Evolutionary conservation across 768 basidiomycete species (phyloP).

Genomic region (Phaeolepiota aurea): DNA sequence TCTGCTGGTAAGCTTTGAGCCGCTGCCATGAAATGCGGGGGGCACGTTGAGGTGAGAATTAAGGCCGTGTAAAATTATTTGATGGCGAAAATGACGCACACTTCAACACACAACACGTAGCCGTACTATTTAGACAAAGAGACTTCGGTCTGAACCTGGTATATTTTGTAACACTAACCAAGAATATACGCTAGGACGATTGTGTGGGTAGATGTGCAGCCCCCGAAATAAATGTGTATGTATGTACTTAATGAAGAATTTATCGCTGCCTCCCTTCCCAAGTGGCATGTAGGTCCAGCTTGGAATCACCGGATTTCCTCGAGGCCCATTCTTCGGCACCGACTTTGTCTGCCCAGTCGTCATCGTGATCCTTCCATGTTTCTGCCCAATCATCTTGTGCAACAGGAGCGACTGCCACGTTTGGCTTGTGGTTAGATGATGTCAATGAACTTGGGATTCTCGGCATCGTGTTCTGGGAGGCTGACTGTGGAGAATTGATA

Average conservation of each 20-base stretch:
- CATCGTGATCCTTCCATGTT: slow-evolving; percentile 37
- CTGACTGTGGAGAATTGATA: slow-evolving; percentile 21
- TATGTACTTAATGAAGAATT: no score
- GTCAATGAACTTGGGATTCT: slow-evolving; percentile 2
- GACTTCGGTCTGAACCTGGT: no score
- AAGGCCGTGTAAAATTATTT: background rate
- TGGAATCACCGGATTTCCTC: no score
- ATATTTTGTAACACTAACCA: no score
- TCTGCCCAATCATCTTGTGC: slow-evolving; percentile 33
- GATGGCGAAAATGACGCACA: no score
- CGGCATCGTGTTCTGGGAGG: slow-evolving; percentile 7
- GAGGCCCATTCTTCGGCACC: slow-evolving; percentile 45
- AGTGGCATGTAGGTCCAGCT: no score
- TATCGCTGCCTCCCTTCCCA: no score
- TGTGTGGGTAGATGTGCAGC: no score
- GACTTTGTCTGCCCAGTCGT: slow-evolving; percentile 43
- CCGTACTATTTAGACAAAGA: no score
- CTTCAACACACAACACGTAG: no score
- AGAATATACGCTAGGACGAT: no score
- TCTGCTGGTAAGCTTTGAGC: slow-evolving; percentile 10
- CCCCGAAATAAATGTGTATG: no score
- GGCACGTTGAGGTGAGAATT: background rate
- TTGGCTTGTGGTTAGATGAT: slow-evolving; percentile 6
- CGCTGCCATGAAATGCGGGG: slow-evolving; percentile 9
- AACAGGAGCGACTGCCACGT: slow-evolving; percentile 5